phyloP scores from a whole-genome alignment of 2,329 filamentous ascomycete genomes.

The Colletotrichum sp. region DNA sequence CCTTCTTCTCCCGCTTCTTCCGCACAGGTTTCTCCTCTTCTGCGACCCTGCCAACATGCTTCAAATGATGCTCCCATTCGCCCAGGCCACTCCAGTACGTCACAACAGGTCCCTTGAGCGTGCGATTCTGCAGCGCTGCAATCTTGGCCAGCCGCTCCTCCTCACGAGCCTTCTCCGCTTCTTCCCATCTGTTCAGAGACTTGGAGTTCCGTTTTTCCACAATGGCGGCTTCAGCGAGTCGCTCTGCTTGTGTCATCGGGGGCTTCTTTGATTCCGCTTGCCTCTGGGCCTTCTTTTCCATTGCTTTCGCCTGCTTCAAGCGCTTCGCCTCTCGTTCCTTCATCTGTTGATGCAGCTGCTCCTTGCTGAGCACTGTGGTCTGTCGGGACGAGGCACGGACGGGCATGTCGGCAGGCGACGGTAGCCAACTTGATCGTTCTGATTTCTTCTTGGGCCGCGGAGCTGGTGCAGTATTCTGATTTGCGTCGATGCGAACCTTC shows the following conservation, averaged over 20 bases:
- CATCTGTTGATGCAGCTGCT: constrained; percentile 73
- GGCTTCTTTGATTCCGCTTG: constrained; percentile 78
- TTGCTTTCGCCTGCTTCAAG: constrained; percentile 71
- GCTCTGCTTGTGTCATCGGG: constrained; percentile 85
- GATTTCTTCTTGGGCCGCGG: constrained; percentile 65
- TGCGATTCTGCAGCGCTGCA: constrained; percentile 86
- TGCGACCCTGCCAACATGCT: constrained; percentile 70
- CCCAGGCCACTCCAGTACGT: constrained; percentile 94
- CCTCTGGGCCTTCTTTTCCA: constrained; percentile 72
- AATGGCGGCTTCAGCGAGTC: constrained; percentile 79
- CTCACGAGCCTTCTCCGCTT: constrained; percentile 86
- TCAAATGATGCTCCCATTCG: constrained; percentile 78
- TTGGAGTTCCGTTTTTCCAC: constrained; percentile 88
- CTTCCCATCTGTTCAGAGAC: constrained; percentile 92
- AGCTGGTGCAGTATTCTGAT: constrained; percentile 40
- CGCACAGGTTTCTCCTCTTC: constrained; percentile 63
- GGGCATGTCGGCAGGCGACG: constrained; percentile 57
- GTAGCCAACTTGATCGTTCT: constrained; percentile 64
- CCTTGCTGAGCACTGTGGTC: constrained; percentile 65
- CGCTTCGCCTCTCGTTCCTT: constrained; percentile 74
- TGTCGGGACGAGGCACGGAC: constrained; percentile 63
- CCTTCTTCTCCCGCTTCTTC: constrained; percentile 62
- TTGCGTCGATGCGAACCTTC: constrained; percentile 73
- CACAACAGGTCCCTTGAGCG: constrained; percentile 86
- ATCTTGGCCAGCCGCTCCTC: constrained; percentile 84